phyloP scores from a whole-genome alignment of 257 asterid genomes.

The Cinchona pubescens region DNA sequence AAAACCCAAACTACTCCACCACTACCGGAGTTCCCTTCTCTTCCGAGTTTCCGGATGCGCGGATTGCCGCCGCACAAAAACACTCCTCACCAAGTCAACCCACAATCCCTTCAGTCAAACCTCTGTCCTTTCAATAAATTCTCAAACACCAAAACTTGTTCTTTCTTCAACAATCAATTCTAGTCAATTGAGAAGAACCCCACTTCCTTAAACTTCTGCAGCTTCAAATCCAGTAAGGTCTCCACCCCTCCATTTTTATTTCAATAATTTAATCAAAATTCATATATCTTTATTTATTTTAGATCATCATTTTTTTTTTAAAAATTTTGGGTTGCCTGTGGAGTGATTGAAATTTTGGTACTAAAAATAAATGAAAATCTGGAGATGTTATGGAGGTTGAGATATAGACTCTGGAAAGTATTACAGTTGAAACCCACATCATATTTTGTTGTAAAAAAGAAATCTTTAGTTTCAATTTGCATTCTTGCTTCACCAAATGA shows the following conservation, averaged over 20 bases:
- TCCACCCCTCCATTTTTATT: background rate
- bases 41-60: background rate
- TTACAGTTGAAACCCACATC: conserved; percentile 16
- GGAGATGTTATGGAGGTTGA: conserved; percentile 43
- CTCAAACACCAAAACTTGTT: background rate
- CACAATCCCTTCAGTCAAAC: background rate
- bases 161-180: background rate
- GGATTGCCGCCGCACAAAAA: background rate
- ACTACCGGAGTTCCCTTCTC: background rate
- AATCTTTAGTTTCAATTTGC: conserved; percentile 28
- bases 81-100: too few relatives aligned
- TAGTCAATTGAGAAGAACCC: background rate
- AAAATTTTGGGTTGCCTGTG: conserved; percentile 6
- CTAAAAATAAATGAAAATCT: background rate
- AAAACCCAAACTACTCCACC: too few relatives aligned
- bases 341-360: background rate
- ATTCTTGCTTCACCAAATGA: conserved; percentile 33
- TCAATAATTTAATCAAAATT: background rate
- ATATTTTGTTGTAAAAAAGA: conserved; percentile 21
- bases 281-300: background rate
- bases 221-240: background rate
- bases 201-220: background rate
- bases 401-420: conserved; percentile 14
- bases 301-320: too few relatives aligned
- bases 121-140: background rate